These are phyloP conservation scores for Globisporangium viniferum DNA, from an alignment of 352 stramenopile species.

Conservation along the genomic window DNA sequence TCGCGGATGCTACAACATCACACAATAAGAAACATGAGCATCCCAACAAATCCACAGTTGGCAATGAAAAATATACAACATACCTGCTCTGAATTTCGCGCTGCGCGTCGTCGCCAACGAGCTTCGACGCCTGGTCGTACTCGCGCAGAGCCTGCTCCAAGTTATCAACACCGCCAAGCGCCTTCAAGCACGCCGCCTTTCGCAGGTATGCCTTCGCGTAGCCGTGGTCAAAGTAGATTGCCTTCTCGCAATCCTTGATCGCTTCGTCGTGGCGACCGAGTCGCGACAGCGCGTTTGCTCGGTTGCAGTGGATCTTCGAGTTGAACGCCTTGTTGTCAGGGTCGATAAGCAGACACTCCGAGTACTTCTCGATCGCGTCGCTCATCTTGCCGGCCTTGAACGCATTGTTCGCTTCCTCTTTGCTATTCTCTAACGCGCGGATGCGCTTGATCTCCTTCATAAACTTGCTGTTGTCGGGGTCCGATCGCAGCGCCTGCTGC, in stretches of 20 bases:
- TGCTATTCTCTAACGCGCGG: conserved; percentile 78
- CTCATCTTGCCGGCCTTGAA: conserved; percentile 84
- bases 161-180: conserved; percentile 81
- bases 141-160: conserved; percentile 88
- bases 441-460: conserved; percentile 90
- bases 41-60: not conserved
- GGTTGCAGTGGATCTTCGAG: conserved; percentile 93
- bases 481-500: conserved; percentile 84
- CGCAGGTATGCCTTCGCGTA: conserved; percentile 90
- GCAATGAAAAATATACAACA: not conserved
- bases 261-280: conserved; percentile 82
- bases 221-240: conserved; percentile 88
- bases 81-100: conserved; percentile 71
- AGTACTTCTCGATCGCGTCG: conserved; percentile 88
- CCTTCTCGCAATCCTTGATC: conserved; percentile 88
- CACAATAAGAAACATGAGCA: not conserved
- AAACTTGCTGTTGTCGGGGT: conserved; percentile 88
- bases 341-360: conserved; percentile 84
- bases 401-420: conserved; percentile 87
- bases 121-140: conserved; percentile 88
- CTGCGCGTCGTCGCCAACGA: conserved; percentile 77
- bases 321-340: conserved; percentile 90
- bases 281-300: conserved; percentile 83
- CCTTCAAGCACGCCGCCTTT: conserved; percentile 76
- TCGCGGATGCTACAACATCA: conserved; percentile 61